phyloP scores from a whole-genome alignment of 768 basidiomycete species.

The Serpula lacrymans region DNA sequence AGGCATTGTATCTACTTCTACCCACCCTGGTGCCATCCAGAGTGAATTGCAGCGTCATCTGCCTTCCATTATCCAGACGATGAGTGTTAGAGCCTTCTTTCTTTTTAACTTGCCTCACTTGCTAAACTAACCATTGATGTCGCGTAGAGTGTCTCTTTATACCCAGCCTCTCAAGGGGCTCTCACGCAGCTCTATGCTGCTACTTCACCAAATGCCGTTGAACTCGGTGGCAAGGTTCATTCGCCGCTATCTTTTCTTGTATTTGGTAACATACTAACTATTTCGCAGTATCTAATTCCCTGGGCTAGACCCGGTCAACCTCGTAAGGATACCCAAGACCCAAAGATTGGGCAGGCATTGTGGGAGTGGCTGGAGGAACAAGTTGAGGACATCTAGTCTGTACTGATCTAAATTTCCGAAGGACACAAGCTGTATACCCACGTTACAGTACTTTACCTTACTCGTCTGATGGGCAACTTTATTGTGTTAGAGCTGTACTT shows the following conservation, averaged over 20 bases:
- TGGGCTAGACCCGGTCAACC: constrained; percentile 29
- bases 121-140: no score
- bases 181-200: constrained; percentile 29
- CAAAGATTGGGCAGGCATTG: constrained; percentile 20
- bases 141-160: constrained; percentile 7
- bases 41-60: constrained; percentile 20
- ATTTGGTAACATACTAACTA: no score
- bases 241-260: no score
- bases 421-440: no score
- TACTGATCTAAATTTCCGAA: no score
- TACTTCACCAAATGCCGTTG: constrained; percentile 20
- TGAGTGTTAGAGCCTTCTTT: no score
- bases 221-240: constrained; percentile 24
- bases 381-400: constrained; percentile 17
- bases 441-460: no score
- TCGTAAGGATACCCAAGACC: constrained; percentile 17
- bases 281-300: constrained; percentile 28
- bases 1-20: constrained; percentile 29
- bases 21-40: constrained; percentile 31
- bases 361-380: constrained; percentile 38
- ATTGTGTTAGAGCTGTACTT: no score
- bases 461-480: no score
- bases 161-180: constrained; percentile 16
- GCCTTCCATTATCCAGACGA: constrained; percentile 4
- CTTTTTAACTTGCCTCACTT: no score